Evolutionary conservation across 345 rosid species (phyloP), one percentile per base, ranked within the genome.

Genomic region (Moricandia moricandioides): DNA sequence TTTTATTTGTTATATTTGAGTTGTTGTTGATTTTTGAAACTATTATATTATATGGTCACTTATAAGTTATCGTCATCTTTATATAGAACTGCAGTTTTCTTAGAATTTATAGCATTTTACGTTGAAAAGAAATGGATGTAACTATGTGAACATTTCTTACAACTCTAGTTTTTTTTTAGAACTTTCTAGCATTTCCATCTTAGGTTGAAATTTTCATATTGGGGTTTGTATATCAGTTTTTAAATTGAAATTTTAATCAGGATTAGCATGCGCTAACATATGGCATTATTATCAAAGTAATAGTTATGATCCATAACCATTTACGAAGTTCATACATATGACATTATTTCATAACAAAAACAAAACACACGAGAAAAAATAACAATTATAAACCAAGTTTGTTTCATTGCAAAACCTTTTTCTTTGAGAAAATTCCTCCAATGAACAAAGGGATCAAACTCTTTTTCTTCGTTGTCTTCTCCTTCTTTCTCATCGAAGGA

Each of bases 341-440:
- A 70, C 43, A 77, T 77, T 77, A 70, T 77, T 77, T 33, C 56
- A 33, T 55, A 62, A 52, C 9, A 11, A 52, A 4, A 55, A 57
- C 4, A 77, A 57, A 16, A 27, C 75, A 70, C 71, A 65, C 58
- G 24, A 17, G 10, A 31, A 49, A 70, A 56, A 4, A 40, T 9
- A 31, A 73, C 4, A 18, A 30, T 33, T 67, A 4, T 10, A 12
- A 71, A 29, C 34, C 49, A 33, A 49, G 69, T 13, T 62, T 43
- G 52, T 37, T 79, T 82, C 76, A 37, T 62, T 79, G 72, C 65
- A 73, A 33, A 58, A 67, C 79, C 82, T 83, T 84, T 71, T 80
- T 92, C 90, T 74, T 90, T 1, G 87, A 82, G 81, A 92, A 90
- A 35, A 92, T 79, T 33, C 85, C 87, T 69, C 90, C 91, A 68